A percentile compares a stretch with the other conserved stretches of the same genome.
Conservation (phyloP, 2,329 filamentous ascomycete species). For the Pseudogymnoascus sp. region DNA sequence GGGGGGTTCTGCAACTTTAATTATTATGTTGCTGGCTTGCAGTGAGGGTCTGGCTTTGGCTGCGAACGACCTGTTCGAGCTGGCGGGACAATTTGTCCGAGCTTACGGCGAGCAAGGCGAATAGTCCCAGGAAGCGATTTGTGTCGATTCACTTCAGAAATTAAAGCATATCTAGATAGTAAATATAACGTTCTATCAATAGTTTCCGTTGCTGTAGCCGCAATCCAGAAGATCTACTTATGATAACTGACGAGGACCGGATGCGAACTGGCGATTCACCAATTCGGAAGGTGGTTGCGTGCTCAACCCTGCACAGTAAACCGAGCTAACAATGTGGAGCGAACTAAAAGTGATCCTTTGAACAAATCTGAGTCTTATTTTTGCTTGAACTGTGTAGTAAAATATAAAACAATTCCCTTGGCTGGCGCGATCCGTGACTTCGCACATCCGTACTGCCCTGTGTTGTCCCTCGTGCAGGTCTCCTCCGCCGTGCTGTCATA, state of each 20-base stretch:
- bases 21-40: conserved; percentile 24
- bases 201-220: not conserved
- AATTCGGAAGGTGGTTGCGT: not conserved
- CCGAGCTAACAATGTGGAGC: not conserved
- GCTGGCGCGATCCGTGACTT: not conserved
- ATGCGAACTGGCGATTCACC: not conserved
- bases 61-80: not conserved
- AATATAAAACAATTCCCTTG: not conserved
- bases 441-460: not conserved
- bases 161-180: not conserved
- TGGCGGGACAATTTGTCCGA: not conserved
- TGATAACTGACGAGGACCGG: not conserved
- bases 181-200: not conserved
- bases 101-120: not conserved
- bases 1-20: conserved; percentile 26
- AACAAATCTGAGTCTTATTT: not conserved
- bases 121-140: not conserved
- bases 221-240: not conserved
- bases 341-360: not conserved
- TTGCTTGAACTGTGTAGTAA: not conserved
- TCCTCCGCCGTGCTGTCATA: not conserved
- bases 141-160: not conserved
- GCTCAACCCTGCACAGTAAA: not conserved
- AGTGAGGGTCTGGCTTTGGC: conserved; percentile 12
- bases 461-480: not conserved